Base-by-base conservation (phyloP, 352 stramenopile species). In the Pythium phragmiticola region DNA sequence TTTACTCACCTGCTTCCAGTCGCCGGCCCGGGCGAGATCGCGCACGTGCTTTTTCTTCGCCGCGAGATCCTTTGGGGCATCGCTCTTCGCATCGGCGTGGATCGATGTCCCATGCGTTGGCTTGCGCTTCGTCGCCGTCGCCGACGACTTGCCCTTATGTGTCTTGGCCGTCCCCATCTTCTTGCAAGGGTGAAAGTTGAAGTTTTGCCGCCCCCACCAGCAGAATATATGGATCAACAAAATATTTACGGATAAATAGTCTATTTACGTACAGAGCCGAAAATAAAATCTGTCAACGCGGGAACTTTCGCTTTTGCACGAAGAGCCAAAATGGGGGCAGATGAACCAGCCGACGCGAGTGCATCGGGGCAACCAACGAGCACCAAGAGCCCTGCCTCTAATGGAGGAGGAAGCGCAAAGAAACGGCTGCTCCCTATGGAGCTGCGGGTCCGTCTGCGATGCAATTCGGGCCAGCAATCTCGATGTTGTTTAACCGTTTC, bases 31-130 rank as follows among this genome's bases (percentile, higher is more conserved):
- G 21, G 81, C 80, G 42, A 93, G 56, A 39, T 91, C 79, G 26
- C 78, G 84, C 60, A 92, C 82, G 48, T 93, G 80, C 55, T 83
- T 79, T 63, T 92, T 92, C 72, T 95, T 95, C 30, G 60, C 65
- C 33, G 77, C 69, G 16, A 85, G 71, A 7, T 79, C 73, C 26
- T 28, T 58, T 14, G 57, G 63, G 11, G 42, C 66, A 14, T 56
- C 21, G 11, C 30, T 43, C 41, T 57, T 23, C 49, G 34, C 23
- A 33, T 74, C 55, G 65, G 55, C 39, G 54, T 7, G 9, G 53
- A 9, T 41, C 12, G 23, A 4, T 14, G 50, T 50, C 13, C 4
- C 19, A 13, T 49, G 41, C 69, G 43, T 61, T 9, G 53, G 42
- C 57, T 70, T 71, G 55, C 43, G 51, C 21, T 57, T 56, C 28